Percentiles rank a stretch among this genome's conserved stretches.
These are phyloP conservation scores for Penicillium bovifimosum DNA, from an alignment of 495 filamentous ascomycete species.

Conservation along the genomic window DNA sequence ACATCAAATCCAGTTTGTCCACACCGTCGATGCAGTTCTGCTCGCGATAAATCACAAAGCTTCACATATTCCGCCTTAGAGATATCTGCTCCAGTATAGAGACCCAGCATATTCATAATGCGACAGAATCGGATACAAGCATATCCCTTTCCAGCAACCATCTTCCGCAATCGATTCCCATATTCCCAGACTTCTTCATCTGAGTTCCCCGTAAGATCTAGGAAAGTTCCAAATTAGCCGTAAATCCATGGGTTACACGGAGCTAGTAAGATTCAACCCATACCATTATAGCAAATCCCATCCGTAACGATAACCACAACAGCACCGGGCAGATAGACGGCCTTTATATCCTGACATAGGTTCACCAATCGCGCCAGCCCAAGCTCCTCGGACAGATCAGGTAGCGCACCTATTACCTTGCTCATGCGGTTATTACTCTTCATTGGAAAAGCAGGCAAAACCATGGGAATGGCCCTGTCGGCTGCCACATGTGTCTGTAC, in stretches of 20 bases:
- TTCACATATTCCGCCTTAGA: conserved; percentile 3
- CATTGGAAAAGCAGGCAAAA: conserved; percentile 50
- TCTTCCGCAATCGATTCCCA: conserved; percentile 39
- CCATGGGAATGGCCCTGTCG: conserved; percentile 3
- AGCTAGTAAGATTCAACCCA: not conserved
- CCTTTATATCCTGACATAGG: conserved; percentile 36
- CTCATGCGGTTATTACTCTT: conserved; percentile 44
- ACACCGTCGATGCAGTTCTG: conserved; percentile 1
- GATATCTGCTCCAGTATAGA: not conserved
- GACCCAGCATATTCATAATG: conserved; percentile 3
- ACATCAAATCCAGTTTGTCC: conserved; percentile 3
- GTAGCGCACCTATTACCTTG: conserved; percentile 44
- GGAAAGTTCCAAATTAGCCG: not conserved
- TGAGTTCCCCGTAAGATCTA: conserved; percentile 47
- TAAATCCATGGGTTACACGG: not conserved
- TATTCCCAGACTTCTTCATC: conserved; percentile 49
- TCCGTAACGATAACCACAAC: conserved; percentile 46
- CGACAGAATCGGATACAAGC: conserved; percentile 5
- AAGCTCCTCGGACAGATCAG: conserved; percentile 49
- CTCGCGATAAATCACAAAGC: not conserved
- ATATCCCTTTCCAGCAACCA: conserved; percentile 34
- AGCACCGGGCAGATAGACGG: conserved; percentile 44
- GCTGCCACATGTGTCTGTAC: conserved; percentile 1
- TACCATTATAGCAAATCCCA: conserved; percentile 51
- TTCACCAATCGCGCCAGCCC: conserved; percentile 42